phyloP scores from a whole-genome alignment of 2,329 filamentous ascomycete genomes.

The Botryotinia convoluta region DNA sequence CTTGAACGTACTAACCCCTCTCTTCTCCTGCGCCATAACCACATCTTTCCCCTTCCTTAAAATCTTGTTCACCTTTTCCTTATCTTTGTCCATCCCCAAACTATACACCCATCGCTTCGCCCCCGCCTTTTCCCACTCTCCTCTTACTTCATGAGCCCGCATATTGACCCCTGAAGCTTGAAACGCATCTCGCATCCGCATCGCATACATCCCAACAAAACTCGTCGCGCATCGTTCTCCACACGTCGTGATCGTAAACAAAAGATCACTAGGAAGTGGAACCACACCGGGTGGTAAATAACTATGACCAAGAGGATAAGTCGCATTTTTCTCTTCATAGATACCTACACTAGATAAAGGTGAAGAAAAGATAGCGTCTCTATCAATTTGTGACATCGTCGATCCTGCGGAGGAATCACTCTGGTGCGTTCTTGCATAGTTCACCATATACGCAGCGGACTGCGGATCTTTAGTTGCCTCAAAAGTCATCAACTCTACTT shows the following conservation, averaged over 20 bases:
- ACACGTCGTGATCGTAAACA: not conserved
- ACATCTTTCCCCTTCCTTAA: not conserved
- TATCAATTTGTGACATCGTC: not conserved
- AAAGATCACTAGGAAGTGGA: not conserved
- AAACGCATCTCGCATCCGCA: constrained; percentile 8
- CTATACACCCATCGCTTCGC: not conserved
- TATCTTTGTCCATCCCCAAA: constrained; percentile 5
- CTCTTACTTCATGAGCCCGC: not conserved
- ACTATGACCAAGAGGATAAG: constrained; percentile 15
- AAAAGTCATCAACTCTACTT: not conserved
- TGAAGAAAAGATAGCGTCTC: not conserved
- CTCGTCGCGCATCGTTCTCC: not conserved
- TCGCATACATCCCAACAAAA: not conserved
- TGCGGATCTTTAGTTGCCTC: not conserved
- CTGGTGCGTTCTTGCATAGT: not conserved
- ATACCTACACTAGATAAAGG: not conserved
- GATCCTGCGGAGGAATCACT: not conserved
- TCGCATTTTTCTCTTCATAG: not conserved
- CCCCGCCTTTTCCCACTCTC: constrained; percentile 4
- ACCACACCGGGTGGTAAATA: not conserved
- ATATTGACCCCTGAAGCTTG: not conserved
- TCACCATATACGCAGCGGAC: not conserved
- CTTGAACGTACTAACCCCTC: not conserved
- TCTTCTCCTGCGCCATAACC: not conserved
- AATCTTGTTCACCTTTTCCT: not conserved